Base-by-base conservation (phyloP, 805 yeast species). In the Ogataea philodendri region DNA sequence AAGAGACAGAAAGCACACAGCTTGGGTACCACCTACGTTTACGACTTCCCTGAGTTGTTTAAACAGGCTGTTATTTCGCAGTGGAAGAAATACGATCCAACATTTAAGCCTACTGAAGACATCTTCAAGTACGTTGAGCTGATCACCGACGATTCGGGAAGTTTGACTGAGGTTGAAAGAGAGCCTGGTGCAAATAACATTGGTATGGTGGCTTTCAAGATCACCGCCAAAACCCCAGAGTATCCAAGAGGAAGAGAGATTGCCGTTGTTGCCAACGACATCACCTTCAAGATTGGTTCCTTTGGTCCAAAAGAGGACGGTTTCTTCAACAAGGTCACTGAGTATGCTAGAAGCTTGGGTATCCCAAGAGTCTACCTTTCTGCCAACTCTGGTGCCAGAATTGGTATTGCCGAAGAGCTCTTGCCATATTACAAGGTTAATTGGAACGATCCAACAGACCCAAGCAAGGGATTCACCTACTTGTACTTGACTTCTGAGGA, bases 371-470 rank as follows among this genome's bases (percentile, higher is more conserved):
- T 93, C 39, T 93, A 93, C 66, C 71, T 93, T 51, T 86, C 97
- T 52, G 99, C 98, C 18, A 93, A 93, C 75, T 89, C 97, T 42
- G 99, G 99, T 72, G 99, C 99, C 30, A 81, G 99, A 71, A 85
- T 93, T 46, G 98, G 98, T 58, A 78, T 93, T 60, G 98, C 99
- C 17, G 97, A 93, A 52, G 99, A 93, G 65, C 72, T 93, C 45
- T 73, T 93, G 37, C 93, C 96, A 41, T 74, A 76, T 57, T 88
- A 78, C 70, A 79, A 84, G 63, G 96, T 90, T 46, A 87, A 90
- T 37, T 93, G 99, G 99, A 84, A 80, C 49, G 89, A 81, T 50
- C 78, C 77, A 26, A 65, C 66, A 15, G 70, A 78, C 42, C 94
- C 87, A 43, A 73, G 77, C 15, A 84, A 84, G 69, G 98, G 99